These are phyloP conservation scores for Pseudogymnoascus sp. DNA, from an alignment of 2,329 filamentous ascomycete species.

Conservation along the genomic window DNA sequence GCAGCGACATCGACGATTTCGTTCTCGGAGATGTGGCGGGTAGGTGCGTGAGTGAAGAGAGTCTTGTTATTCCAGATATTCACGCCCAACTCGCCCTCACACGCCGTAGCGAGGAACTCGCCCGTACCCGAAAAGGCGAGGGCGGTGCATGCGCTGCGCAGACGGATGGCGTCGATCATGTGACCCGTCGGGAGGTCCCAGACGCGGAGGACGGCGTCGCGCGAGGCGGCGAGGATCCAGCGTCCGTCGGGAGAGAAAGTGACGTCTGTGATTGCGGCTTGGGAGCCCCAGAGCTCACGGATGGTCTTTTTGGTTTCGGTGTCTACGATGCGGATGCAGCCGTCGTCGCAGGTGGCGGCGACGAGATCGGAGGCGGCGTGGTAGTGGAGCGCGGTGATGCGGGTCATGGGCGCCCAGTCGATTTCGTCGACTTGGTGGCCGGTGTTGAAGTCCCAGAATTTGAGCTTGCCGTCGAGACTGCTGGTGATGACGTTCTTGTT, in stretches of 20 bases:
- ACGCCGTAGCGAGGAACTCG: constrained; percentile 87
- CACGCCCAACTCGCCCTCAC: constrained; percentile 76
- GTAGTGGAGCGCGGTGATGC: constrained; percentile 69
- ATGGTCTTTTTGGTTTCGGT: constrained; percentile 84
- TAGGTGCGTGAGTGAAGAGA: constrained; percentile 81
- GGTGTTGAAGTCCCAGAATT: constrained; percentile 94
- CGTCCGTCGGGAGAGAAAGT: constrained; percentile 87
- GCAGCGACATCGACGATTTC: constrained; percentile 57
- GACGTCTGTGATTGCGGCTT: constrained; percentile 66
- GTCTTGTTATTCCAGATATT: constrained; percentile 93
- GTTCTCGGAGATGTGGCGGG: constrained; percentile 71
- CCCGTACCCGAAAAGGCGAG: constrained; percentile 83
- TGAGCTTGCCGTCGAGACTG: constrained; percentile 81
- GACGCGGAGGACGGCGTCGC: constrained; percentile 70
- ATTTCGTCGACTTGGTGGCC: constrained; percentile 73
- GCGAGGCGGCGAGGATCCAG: constrained; percentile 84
- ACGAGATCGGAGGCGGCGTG: constrained; percentile 77
- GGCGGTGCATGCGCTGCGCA: constrained; percentile 70
- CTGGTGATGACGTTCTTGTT: constrained; percentile 82
- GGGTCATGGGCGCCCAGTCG: constrained; percentile 70
- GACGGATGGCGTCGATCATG: constrained; percentile 81
- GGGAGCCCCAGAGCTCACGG: constrained; percentile 82
- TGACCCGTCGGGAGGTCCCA: constrained; percentile 97
- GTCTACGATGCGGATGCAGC: constrained; percentile 81
- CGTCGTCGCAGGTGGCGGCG: constrained; percentile 81